Conservation (phyloP, 345 rosid species). For the Lepidium sativum region DNA sequence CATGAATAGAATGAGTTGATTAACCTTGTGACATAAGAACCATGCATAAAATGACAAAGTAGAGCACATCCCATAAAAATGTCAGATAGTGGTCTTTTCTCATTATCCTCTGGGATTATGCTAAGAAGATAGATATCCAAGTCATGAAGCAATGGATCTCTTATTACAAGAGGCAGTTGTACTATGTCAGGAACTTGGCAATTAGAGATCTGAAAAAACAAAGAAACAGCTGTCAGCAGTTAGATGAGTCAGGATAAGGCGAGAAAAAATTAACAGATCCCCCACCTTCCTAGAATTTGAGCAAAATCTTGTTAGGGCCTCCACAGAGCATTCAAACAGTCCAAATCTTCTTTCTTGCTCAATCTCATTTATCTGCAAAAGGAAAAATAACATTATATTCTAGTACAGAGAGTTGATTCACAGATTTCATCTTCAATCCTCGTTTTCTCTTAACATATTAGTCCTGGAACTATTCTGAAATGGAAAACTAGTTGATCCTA, state of each 20-base stretch:
- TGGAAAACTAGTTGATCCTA: background rate
- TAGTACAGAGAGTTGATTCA: no score
- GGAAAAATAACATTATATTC: background rate
- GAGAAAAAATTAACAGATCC: background rate
- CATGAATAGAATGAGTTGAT: constrained; percentile 20
- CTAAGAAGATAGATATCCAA: constrained; percentile 54
- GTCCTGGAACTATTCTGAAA: constrained; percentile 6
- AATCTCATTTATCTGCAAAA: constrained; percentile 43
- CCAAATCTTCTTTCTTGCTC: constrained; percentile 37
- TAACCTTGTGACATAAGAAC: constrained; percentile 55
- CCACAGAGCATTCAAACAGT: constrained; percentile 68
- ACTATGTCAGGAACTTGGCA: constrained; percentile 36
- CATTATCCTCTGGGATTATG: constrained; percentile 35
- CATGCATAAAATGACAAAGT: constrained; percentile 58
- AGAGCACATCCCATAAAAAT: constrained; percentile 56
- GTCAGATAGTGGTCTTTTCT: constrained; percentile 50
- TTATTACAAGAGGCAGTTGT: constrained; percentile 57
- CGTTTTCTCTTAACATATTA: no score
- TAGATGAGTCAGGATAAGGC: constrained; percentile 14
- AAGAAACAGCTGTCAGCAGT: constrained; percentile 8
- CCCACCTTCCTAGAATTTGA: constrained; percentile 28
- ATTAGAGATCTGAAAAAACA: constrained; percentile 36
- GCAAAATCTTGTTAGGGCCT: constrained; percentile 54
- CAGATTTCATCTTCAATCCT: no score
- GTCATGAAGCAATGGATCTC: constrained; percentile 67